phyloP scores from a whole-genome alignment of 139 green algal species.

The Zygnema circumcarinatum region DNA sequence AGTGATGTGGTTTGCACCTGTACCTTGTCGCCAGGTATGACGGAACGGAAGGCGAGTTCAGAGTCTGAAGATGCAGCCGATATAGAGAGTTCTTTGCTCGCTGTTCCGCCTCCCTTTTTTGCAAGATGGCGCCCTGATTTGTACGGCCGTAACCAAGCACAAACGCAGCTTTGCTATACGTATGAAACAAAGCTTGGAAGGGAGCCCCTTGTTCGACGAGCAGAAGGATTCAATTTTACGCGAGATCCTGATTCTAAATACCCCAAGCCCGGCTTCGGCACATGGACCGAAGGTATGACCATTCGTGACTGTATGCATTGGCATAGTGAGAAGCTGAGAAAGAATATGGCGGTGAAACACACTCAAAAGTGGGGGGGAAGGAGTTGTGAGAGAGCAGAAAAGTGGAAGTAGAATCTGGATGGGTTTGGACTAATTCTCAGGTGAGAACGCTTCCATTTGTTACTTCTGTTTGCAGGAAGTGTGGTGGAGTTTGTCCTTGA shows the following conservation, averaged over 20 bases:
- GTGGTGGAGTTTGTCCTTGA: conserved; percentile 33
- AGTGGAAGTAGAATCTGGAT: neutral
- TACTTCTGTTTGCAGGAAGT: conserved; percentile 40
- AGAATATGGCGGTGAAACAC: neutral
- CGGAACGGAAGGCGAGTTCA: neutral
- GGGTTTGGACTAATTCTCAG: neutral
- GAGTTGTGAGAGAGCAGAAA: neutral
- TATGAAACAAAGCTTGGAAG: conserved; percentile 4
- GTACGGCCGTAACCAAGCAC: neutral
- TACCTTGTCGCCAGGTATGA: too few relatives aligned
- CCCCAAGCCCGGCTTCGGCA: conserved; percentile 17
- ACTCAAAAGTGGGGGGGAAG: neutral
- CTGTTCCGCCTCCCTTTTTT: conserved; percentile 22
- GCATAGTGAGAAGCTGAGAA: neutral
- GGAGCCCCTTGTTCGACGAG: neutral
- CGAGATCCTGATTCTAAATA: conserved; percentile 32
- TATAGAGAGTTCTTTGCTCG: neutral
- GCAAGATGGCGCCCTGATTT: neutral
- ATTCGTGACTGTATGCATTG: neutral
- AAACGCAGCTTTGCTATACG: conserved; percentile 28
- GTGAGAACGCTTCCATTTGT: too few relatives aligned
- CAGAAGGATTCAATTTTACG: conserved; percentile 33
- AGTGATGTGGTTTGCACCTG: too few relatives aligned
- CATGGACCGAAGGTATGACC: neutral
- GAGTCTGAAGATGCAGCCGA: neutral